Percentiles rank a stretch among this genome's conserved stretches.
Evolutionary conservation across 176 grass and related monocot genomes (phyloP).

Genomic region (Bonia amplexicaulis): DNA sequence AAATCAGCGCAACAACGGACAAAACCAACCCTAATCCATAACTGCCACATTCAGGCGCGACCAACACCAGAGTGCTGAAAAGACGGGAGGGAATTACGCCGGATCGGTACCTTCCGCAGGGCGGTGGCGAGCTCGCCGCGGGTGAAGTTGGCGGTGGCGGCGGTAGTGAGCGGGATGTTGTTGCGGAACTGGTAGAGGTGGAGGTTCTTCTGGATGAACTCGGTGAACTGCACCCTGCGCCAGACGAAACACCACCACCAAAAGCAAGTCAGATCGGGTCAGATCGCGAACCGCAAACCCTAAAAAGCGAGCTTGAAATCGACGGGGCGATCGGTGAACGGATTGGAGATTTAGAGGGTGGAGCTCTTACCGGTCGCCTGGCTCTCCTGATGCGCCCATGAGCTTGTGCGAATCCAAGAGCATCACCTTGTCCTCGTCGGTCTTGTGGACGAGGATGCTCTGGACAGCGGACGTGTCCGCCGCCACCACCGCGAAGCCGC

Average conservation of each 20-base stretch:
- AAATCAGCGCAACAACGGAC: neutral
- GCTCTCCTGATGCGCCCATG: slow-evolving; percentile 94
- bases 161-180: slow-evolving; percentile 77
- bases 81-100: neutral
- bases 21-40: neutral
- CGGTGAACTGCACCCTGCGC: slow-evolving; percentile 90
- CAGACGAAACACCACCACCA: neutral
- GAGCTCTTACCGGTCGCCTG: slow-evolving; percentile 65
- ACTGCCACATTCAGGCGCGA: neutral
- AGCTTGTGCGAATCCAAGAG: slow-evolving; percentile 95
- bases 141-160: slow-evolving; percentile 90
- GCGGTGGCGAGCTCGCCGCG: slow-evolving; percentile 94
- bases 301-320: neutral
- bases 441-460: slow-evolving; percentile 69
- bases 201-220: slow-evolving; percentile 99
- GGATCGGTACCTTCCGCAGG: slow-evolving; percentile 60
- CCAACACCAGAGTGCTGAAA: neutral
- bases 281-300: slow-evolving; percentile 15
- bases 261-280: slow-evolving; percentile 16
- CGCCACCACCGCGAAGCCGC: slow-evolving; percentile 78
- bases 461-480: slow-evolving; percentile 89
- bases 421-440: slow-evolving; percentile 98
- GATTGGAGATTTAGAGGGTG: neutral
- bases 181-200: slow-evolving; percentile 98
- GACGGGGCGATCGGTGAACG: neutral